phyloP scores from a whole-genome alignment of 1,284 basidiomycete species.

The Trichosporon sp. region DNA sequence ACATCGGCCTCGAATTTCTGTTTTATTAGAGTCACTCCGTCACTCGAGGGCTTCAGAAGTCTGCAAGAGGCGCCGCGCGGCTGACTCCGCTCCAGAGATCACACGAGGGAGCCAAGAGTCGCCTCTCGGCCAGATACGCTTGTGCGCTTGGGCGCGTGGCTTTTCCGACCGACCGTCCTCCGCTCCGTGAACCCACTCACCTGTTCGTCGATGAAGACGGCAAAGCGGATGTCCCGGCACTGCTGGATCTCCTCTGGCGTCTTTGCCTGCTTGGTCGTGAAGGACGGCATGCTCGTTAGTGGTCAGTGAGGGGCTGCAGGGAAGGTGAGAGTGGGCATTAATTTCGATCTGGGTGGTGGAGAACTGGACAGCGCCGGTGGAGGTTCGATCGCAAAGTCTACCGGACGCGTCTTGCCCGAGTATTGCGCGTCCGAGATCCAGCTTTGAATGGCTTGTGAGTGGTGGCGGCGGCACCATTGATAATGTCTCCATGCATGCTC shows the following conservation, averaged over 20 bases:
- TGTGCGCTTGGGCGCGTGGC: background rate
- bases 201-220: slow-evolving; percentile 46
- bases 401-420: no score
- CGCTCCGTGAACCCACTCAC: slow-evolving; percentile 24
- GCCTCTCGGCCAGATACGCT: background rate
- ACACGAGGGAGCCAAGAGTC: background rate
- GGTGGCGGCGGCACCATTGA: no score
- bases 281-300: slow-evolving; percentile 12
- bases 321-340: background rate
- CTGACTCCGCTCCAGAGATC: no score
- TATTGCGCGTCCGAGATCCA: no score
- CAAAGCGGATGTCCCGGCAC: slow-evolving; percentile 41
- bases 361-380: no score
- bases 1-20: slow-evolving; percentile 37
- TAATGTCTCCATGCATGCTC: no score
- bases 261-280: slow-evolving; percentile 27
- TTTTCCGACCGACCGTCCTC: slow-evolving; percentile 28
- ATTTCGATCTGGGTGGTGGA: no score
- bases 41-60: no score
- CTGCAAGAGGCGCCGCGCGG: no score
- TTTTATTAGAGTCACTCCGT: no score
- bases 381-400: no score
- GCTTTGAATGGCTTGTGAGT: no score
- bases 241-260: slow-evolving; percentile 37
- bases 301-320: background rate